Evolutionary conservation across 225 moss, liverwort and hornwort genomes (phyloP).

Genomic region (Sphagnum contortum): DNA sequence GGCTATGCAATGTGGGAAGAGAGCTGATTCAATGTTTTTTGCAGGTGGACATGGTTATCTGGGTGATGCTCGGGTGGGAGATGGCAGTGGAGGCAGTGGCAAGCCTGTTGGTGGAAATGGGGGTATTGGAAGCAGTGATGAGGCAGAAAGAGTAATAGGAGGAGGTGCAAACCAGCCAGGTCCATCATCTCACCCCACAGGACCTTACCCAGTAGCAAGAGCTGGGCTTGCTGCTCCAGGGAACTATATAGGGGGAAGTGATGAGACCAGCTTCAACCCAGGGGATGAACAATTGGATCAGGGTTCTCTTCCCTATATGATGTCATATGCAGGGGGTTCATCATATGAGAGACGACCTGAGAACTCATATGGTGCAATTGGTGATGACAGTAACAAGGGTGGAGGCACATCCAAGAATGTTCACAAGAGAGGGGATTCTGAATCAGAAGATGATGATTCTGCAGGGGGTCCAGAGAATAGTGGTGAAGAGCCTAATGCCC

Average conservation of each 20-base stretch:
- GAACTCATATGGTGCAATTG: conserved; percentile 42
- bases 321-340: conserved; percentile 1
- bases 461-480: conserved; percentile 88
- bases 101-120: conserved; percentile 11
- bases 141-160: conserved; percentile 9
- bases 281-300: conserved; percentile 52
- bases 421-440: conserved; percentile 70
- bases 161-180: conserved; percentile 16
- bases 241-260: conserved; percentile 45
- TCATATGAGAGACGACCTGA: conserved; percentile 37
- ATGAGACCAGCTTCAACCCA: conserved; percentile 47
- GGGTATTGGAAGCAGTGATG: conserved; percentile 18
- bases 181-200: conserved; percentile 8
- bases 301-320: conserved; percentile 48
- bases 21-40: no score
- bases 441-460: conserved; percentile 92
- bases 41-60: no score
- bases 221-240: conserved; percentile 20
- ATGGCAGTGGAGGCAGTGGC: conserved; percentile 19
- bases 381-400: conserved; percentile 57
- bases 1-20: no score
- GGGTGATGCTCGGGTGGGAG: conserved; percentile 19
- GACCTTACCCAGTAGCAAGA: conserved; percentile 17
- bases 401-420: conserved; percentile 51
- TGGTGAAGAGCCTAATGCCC: conserved; percentile 61